These are phyloP conservation scores for Apiospora hydei DNA, from an alignment of 2,329 filamentous ascomycete species.

Conservation along the genomic window DNA sequence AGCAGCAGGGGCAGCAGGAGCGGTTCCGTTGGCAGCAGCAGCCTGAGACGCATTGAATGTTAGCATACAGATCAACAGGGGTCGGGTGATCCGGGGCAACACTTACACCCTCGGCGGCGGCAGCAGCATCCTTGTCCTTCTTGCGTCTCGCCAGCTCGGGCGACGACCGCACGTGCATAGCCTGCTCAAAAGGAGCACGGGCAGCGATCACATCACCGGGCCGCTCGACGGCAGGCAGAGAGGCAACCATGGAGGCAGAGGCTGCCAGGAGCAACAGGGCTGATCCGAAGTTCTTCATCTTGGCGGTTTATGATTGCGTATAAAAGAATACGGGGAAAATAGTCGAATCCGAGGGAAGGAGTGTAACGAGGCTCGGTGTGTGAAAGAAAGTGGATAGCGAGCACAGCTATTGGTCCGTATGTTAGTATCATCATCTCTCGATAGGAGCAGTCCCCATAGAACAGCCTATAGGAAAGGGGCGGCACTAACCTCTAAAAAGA, in stretches of 20 bases:
- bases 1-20: constrained; percentile 19
- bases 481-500: constrained; percentile 13
- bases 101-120: constrained; percentile 6
- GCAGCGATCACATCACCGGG: constrained; percentile 18
- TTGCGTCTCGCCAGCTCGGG: constrained; percentile 22
- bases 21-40: constrained; percentile 16
- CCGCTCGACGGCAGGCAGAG: constrained; percentile 23
- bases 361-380: not conserved
- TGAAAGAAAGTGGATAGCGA: constrained; percentile 22
- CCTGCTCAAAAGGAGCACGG: constrained; percentile 21
- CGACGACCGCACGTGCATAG: not conserved
- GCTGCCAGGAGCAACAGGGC: constrained; percentile 29
- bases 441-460: not conserved
- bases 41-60: not conserved
- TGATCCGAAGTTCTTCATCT: constrained; percentile 29
- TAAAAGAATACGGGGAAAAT: not conserved
- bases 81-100: not conserved
- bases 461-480: not conserved
- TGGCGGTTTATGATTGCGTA: constrained; percentile 9
- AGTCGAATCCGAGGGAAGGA: constrained; percentile 6
- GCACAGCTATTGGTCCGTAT: constrained; percentile 8
- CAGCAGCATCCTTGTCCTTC: constrained; percentile 10
- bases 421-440: not conserved
- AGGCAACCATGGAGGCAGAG: constrained; percentile 27
- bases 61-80: not conserved